These are phyloP conservation scores for Candida quercuum DNA, from an alignment of 805 yeast species.

Conservation along the genomic window DNA sequence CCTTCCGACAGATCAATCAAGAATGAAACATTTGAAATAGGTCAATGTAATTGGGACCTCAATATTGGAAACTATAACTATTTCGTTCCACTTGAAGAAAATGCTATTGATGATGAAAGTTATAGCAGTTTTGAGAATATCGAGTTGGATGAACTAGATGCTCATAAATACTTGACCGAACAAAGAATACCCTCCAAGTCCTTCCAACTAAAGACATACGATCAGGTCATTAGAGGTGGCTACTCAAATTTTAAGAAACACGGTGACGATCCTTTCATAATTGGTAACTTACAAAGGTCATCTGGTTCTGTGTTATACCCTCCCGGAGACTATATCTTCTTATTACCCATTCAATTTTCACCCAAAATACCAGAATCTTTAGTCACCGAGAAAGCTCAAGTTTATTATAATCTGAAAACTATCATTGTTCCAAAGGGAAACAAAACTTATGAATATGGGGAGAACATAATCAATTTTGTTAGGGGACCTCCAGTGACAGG, in stretches of 20 bases:
- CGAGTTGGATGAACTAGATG: constrained; percentile 4
- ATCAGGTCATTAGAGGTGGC: constrained; percentile 14
- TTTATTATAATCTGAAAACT: constrained; percentile 39
- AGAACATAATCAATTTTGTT: constrained; percentile 28
- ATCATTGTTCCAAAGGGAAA: constrained; percentile 21
- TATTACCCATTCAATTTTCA: constrained; percentile 59
- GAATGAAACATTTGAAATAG: constrained; percentile 45
- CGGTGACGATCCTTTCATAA: constrained; percentile 13
- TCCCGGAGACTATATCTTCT: constrained; percentile 68
- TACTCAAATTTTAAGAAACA: constrained; percentile 7
- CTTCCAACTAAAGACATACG: constrained; percentile 9
- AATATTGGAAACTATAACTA: constrained; percentile 38
- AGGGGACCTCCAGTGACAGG: constrained; percentile 37
- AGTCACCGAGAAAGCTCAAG: constrained; percentile 41
- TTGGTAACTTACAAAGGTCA: constrained; percentile 10
- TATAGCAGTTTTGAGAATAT: constrained; percentile 4
- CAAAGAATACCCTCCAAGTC: constrained; percentile 9
- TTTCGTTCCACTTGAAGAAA: constrained; percentile 26
- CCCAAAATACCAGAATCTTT: constrained; percentile 59
- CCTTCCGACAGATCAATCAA: constrained; percentile 38
- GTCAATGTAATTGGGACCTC: constrained; percentile 42
- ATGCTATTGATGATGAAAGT: constrained; percentile 16
- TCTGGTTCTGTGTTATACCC: constrained; percentile 23
- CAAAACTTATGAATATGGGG: constrained; percentile 28
- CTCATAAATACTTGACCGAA: constrained; percentile 9